Percentiles rank a stretch among this genome's conserved stretches.
These are phyloP conservation scores for Immersiporthe knoxdaviesiana DNA, from an alignment of 2,329 filamentous ascomycete species.

Conservation along the genomic window DNA sequence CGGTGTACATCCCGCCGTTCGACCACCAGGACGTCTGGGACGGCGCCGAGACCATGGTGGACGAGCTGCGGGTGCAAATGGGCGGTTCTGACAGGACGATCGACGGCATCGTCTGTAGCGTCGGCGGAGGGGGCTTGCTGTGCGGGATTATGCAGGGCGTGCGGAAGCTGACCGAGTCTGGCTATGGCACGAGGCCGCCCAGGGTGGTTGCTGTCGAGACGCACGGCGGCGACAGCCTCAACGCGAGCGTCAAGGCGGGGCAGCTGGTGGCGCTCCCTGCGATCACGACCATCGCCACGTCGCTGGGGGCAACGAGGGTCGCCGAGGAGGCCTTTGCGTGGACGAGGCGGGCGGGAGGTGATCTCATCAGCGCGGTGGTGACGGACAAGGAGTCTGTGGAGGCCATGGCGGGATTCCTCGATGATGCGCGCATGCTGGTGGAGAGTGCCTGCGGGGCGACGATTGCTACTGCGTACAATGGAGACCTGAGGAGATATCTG, in stretches of 20 bases:
- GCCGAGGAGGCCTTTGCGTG: constrained; percentile 62
- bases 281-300: constrained; percentile 74
- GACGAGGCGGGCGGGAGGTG: constrained; percentile 48
- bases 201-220: constrained; percentile 75
- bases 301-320: constrained; percentile 70
- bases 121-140: constrained; percentile 73
- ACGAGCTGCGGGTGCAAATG: constrained; percentile 46
- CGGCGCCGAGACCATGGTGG: constrained; percentile 62
- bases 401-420: constrained; percentile 75
- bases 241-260: constrained; percentile 56
- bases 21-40: constrained; percentile 68
- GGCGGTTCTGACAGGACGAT: constrained; percentile 38
- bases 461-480: constrained; percentile 69
- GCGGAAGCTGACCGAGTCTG: constrained; percentile 42
- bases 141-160: constrained; percentile 69
- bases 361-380: constrained; percentile 62
- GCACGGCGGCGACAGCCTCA: constrained; percentile 68
- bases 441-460: constrained; percentile 86
- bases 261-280: constrained; percentile 63
- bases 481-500: constrained; percentile 62
- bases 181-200: constrained; percentile 30
- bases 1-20: constrained; percentile 68
- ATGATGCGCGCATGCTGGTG: constrained; percentile 80
- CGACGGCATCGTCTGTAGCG: constrained; percentile 69
- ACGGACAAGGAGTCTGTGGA: constrained; percentile 78